Evolutionary conservation across 352 stramenopile species (phyloP).

Genomic region (Pythium utonaiense): DNA sequence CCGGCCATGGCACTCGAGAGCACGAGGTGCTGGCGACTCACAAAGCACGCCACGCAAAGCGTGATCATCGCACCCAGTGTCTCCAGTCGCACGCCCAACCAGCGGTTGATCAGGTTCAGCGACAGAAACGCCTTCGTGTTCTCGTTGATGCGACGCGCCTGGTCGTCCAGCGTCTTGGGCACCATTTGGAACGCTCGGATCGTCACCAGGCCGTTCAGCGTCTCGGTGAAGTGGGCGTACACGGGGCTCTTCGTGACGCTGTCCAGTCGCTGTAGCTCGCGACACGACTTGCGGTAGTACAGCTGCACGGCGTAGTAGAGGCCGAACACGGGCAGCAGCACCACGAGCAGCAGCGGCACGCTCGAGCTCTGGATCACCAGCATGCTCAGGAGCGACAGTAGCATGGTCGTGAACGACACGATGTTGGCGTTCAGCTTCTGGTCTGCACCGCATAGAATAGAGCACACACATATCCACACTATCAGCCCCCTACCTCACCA

Average conservation of each 20-base stretch:
- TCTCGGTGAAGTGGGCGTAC: constrained; percentile 91
- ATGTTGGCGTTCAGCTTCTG: constrained; percentile 45
- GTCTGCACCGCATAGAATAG: no score
- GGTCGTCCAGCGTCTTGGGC: constrained; percentile 38
- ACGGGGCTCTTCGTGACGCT: constrained; percentile 85
- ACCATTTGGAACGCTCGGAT: constrained; percentile 84
- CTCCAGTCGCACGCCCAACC: constrained; percentile 93
- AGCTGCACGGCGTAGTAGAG: no score
- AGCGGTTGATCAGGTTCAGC: constrained; percentile 64
- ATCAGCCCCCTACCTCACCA: no score
- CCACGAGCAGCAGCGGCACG: no score
- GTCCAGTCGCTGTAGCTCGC: constrained; percentile 94
- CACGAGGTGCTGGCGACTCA: no score
- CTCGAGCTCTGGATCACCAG: constrained; percentile 36
- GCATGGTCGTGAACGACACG: no score
- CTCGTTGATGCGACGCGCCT: constrained; percentile 33
- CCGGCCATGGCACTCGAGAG: no score
- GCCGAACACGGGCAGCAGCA: no score
- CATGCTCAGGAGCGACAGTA: constrained; percentile 49
- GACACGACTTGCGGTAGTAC: constrained; percentile 81
- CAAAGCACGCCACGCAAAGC: no score
- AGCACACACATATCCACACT: no score
- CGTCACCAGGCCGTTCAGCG: constrained; percentile 88
- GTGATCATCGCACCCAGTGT: no score
- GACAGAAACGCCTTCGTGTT: constrained; percentile 44